Evolutionary conservation across 345 rosid species (phyloP).

Genomic region (Salix udensis): DNA sequence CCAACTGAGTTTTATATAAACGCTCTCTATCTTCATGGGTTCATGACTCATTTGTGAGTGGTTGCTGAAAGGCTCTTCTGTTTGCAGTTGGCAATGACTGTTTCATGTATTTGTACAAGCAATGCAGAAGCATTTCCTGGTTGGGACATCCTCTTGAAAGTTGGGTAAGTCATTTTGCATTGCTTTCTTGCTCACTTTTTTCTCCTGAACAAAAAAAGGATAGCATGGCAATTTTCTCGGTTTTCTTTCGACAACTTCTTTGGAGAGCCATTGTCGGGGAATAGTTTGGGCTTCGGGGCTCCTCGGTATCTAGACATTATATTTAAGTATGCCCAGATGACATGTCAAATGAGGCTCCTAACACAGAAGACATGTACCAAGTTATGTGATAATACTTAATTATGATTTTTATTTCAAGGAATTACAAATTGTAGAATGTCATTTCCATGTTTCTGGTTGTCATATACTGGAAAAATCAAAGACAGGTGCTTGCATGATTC

Average conservation of each 20-base stretch:
- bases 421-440: neutral
- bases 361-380: no score
- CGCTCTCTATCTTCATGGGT: neutral
- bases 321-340: no score
- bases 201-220: no score
- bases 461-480: neutral
- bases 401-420: no score
- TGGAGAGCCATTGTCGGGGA: no score
- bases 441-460: neutral
- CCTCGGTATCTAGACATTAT: no score
- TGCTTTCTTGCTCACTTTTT: neutral
- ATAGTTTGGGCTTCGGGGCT: no score
- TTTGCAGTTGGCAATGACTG: conserved; percentile 61
- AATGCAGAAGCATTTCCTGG: conserved; percentile 86
- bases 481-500: neutral
- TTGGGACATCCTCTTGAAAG: conserved; percentile 76
- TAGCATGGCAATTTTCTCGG: neutral
- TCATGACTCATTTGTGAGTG: neutral
- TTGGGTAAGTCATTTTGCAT: conserved; percentile 47
- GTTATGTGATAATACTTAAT: no score
- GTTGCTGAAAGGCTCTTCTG: conserved; percentile 4
- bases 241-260: neutral
- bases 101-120: conserved; percentile 63
- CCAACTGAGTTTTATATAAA: neutral
- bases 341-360: no score